A percentile compares a stretch with the other conserved stretches of the same genome.
phyloP scores from a whole-genome alignment of 1,284 basidiomycete genomes.

The Erythrobasidium hasegawianum region DNA sequence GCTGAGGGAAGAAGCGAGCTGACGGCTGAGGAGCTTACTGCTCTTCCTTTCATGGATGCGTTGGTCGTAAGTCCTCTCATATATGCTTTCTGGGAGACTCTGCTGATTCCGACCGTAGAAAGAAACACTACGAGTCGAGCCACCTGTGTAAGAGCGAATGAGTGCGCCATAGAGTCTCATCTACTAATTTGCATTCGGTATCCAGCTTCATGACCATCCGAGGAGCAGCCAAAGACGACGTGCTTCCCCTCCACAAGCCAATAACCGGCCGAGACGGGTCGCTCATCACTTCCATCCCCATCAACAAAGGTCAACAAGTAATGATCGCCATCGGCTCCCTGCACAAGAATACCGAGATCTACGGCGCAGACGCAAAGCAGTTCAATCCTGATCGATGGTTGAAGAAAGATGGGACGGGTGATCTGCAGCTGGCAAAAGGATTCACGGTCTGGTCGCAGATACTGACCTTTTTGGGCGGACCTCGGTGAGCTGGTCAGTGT shows the following conservation, averaged over 20 bases:
- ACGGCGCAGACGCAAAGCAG: conserved; percentile 64
- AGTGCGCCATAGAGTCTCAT: too few relatives aligned
- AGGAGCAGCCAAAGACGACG: conserved; percentile 68
- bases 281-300: conserved; percentile 48
- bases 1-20: not conserved
- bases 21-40: conserved; percentile 5
- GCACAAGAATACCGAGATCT: conserved; percentile 60
- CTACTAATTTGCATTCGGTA: too few relatives aligned
- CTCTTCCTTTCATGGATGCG: conserved; percentile 60
- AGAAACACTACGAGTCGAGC: not conserved
- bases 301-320: conserved; percentile 60
- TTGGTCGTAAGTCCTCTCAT: conserved; percentile 54
- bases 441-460: conserved; percentile 18
- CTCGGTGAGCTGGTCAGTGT: not conserved
- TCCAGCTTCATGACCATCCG: conserved; percentile 55
- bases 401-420: conserved; percentile 11
- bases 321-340: conserved; percentile 62
- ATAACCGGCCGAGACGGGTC: conserved; percentile 52
- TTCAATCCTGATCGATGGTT: conserved; percentile 57
- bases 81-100: not conserved
- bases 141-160: not conserved
- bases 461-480: conserved; percentile 27
- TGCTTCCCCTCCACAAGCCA: conserved; percentile 66
- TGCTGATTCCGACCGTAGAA: not conserved
- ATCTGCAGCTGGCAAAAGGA: conserved; percentile 1